Percentiles rank a stretch among this genome's conserved stretches.
Evolutionary conservation across 495 filamentous ascomycete species (phyloP).

Genomic region (Pyrenula massariospora): DNA sequence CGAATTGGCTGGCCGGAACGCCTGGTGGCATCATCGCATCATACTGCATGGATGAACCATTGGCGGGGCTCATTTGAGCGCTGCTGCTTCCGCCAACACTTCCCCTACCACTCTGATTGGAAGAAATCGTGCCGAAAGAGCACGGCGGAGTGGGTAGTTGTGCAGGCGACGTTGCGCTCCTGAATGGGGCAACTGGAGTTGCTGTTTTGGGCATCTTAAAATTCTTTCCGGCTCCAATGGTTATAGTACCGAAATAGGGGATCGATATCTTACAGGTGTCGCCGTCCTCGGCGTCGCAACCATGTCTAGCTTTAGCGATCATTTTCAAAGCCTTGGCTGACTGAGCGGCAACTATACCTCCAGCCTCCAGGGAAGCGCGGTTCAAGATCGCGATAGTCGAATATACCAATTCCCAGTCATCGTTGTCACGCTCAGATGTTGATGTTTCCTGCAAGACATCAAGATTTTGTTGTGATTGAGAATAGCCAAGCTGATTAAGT

Average conservation of each 20-base stretch:
- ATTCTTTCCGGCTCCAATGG: constrained; percentile 21
- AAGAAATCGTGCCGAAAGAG: constrained; percentile 3
- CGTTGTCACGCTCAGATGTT: constrained; percentile 20
- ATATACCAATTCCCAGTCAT: constrained; percentile 33
- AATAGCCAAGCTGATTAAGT: constrained; percentile 32
- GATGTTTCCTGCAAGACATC: not conserved
- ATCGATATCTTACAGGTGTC: constrained; percentile 24
- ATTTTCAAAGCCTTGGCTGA: constrained; percentile 30
- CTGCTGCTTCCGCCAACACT: not conserved
- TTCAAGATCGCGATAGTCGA: constrained; percentile 28
- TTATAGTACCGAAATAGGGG: constrained; percentile 34
- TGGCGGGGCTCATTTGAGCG: not conserved
- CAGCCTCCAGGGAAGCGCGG: constrained; percentile 22
- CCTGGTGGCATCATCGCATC: not conserved
- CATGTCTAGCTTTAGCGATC: constrained; percentile 12
- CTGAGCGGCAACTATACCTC: constrained; percentile 37
- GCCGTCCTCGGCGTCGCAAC: not conserved
- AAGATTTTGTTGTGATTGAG: constrained; percentile 4
- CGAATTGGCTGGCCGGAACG: not conserved
- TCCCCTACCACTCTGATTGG: not conserved
- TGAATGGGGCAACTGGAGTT: not conserved
- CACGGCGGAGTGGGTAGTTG: not conserved
- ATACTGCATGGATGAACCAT: not conserved
- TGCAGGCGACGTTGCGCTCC: not conserved
- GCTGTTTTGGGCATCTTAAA: constrained; percentile 3